A percentile compares a stretch with the other conserved stretches of the same genome.
These are phyloP conservation scores for Skeletonema menzelii DNA, from an alignment of 108 stramenopile species.

Conservation along the genomic window DNA sequence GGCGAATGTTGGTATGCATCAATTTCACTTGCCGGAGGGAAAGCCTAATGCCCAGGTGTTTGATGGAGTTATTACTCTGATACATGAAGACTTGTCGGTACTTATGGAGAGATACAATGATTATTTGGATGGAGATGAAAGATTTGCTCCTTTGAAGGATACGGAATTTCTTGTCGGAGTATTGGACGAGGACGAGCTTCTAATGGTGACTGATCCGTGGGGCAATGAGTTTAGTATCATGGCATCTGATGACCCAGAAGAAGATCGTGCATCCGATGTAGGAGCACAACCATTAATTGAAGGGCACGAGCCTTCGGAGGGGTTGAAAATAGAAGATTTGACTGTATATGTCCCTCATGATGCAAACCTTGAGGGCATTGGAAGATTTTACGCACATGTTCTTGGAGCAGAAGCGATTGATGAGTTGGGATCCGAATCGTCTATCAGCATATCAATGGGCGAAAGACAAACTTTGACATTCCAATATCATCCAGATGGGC, in stretches of 20 bases:
- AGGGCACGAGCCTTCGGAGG: constrained; percentile 39
- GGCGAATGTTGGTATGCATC: constrained; percentile 18
- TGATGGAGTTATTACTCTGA: constrained; percentile 58
- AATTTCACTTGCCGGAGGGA: constrained; percentile 57
- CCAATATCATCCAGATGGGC: constrained; percentile 39
- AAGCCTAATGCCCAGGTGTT: constrained; percentile 60
- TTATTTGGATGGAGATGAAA: constrained; percentile 29
- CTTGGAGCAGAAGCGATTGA: constrained; percentile 47
- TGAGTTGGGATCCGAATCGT: constrained; percentile 2
- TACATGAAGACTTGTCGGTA: constrained; percentile 40
- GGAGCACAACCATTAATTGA: constrained; percentile 45
- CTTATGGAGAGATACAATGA: constrained; percentile 42
- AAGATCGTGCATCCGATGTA: constrained; percentile 42
- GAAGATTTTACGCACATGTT: constrained; percentile 59
- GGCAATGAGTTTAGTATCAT: constrained; percentile 55
- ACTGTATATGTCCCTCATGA: constrained; percentile 44
- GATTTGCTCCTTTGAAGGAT: constrained; percentile 27
- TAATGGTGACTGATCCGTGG: constrained; percentile 68
- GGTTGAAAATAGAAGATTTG: constrained; percentile 53
- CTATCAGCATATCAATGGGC: constrained; percentile 53
- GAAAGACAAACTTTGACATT: constrained; percentile 71
- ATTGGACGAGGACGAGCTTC: constrained; percentile 11
- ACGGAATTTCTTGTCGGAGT: constrained; percentile 46
- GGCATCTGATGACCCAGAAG: constrained; percentile 29
- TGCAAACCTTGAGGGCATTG: constrained; percentile 60